Evolutionary conservation across 768 basidiomycete species (phyloP), one percentile per base, ranked within the genome.

Genomic region (Suillus paluster): DNA sequence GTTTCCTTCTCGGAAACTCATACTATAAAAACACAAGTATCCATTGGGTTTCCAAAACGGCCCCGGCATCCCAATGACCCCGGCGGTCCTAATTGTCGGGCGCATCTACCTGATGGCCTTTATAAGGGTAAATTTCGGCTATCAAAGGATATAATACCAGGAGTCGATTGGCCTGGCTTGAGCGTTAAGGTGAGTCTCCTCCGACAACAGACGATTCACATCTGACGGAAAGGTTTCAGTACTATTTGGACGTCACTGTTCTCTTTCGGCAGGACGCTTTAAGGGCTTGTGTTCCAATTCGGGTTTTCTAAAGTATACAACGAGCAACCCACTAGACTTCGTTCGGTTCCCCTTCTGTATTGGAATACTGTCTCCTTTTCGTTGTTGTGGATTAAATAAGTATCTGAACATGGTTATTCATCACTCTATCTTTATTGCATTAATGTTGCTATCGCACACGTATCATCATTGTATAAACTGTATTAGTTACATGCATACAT

Each of bases 191-290:
- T 90, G 68, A 59, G 80, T 74, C 21, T 23, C 49, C 23, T 54
- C 15, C 23, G 17, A 19, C 23, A 55, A 19, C 36, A 19, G 21
- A 58, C 14, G 11, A 3, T 54, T 55, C 23, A 33, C 49, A 58
- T 10, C 57, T 54, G 41, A 54, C 14, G 6, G 48, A 14, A 55
- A 6, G 50, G 30, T 42, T 65, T 12, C 67, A 92, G 90, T 91
- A 91, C 74, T 91, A 89, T 70, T 75, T 91, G 59, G 88, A 91
- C 61, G 80, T 89, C 36, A 87, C 87, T 55, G 89, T 91, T 44
- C 74, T 87, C 48, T 77, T 88, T 44, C 85, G 85, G 19, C 84
- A 86, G 66, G 87, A 90, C 66, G 83, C 85, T 62, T 72, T 86
- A 52, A 82, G 85, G 62, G 86, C 84, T 34, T 82, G 87, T 34